Base-by-base conservation (phyloP, 805 yeast species). In the Candida glaebosa region DNA sequence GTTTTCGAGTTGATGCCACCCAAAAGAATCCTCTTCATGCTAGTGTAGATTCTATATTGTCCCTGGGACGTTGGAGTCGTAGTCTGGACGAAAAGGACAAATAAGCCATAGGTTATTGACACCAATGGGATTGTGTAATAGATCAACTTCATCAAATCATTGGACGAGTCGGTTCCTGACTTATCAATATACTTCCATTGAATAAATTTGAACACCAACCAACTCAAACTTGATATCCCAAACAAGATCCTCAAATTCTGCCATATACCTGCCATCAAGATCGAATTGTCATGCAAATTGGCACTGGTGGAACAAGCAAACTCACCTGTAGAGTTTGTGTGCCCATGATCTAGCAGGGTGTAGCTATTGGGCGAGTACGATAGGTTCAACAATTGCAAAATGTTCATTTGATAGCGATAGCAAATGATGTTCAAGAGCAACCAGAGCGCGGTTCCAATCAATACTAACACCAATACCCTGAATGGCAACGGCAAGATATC, bases 1-100 rank as follows among this genome's bases (percentile, higher is more conserved):
- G 74, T 73, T 12, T 61, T 51, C 8, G 67, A 61, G 52, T 84
- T 83, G 24, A 87, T 79, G 2, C 72, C 69, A 2, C 95, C 95
- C 2, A 56, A 38, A 4, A 74, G 38, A 3, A 86, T 67, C 39
- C 95, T 65, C 39, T 63, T 64, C 31, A 81, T 48, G 0, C 87
- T 76, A 16, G 71, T 54, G 33, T 65, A 56, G 15, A 82, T 60
- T 31, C 87, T 57, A 39, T 48, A 45, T 42, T 62, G 68, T 2
- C 77, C 71, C 12, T n/a, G 18, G 14, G 17, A 40, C 8, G 20
- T 42, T 12, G 20, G 33, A 6, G 16, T 12, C 3, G 35, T 24
- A 9, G 41, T 20, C 10, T 37, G 38, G 31, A 39, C 43, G 35
- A 50, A 50, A 8, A 50, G 7, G 18, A 36, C 35, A 30, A 42